Percentiles rank a stretch among this genome's conserved stretches.
Conservation (phyloP, 73 alveolate species). For the Tetrahymena thermophila region DNA sequence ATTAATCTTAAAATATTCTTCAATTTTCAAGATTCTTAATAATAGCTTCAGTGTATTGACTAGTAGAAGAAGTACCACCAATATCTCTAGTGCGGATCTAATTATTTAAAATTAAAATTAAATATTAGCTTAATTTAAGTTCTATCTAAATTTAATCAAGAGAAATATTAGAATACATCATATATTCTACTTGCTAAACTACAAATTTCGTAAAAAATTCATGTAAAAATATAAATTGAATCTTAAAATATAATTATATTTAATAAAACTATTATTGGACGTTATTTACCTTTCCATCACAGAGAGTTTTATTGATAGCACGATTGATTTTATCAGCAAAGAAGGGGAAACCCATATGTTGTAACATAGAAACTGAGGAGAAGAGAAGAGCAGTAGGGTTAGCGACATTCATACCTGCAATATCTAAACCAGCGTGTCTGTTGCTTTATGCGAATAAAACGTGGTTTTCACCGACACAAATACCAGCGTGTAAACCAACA, state of each 20-base stretch:
- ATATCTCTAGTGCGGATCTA: constrained; percentile 54
- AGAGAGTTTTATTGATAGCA: constrained; percentile 54
- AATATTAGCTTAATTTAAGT: not conserved
- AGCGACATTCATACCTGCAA: constrained; percentile 52
- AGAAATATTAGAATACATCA: not conserved
- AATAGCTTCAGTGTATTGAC: constrained; percentile 47
- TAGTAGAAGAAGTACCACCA: constrained; percentile 58
- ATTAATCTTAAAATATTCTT: not conserved
- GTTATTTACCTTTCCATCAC: constrained; percentile 37
- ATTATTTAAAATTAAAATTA: too few relatives aligned
- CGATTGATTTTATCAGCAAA: constrained; percentile 58
- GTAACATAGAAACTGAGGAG: constrained; percentile 54
- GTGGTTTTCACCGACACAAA: constrained; percentile 50
- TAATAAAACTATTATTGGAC: too few relatives aligned
- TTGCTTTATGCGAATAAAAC: constrained; percentile 60
- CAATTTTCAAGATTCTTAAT: constrained; percentile 44
- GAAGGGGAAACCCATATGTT: constrained; percentile 62
- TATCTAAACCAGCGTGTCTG: constrained; percentile 59
- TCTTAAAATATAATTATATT: too few relatives aligned
- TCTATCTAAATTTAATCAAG: not conserved
- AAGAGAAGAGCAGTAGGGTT: constrained; percentile 63
- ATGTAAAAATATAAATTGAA: too few relatives aligned
- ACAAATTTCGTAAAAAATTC: too few relatives aligned
- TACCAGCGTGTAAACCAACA: constrained; percentile 71
- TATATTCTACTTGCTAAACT: not conserved